Evolutionary conservation across 371 early-diverging fungal species (phyloP).

Genomic region (Mucor sp.): DNA sequence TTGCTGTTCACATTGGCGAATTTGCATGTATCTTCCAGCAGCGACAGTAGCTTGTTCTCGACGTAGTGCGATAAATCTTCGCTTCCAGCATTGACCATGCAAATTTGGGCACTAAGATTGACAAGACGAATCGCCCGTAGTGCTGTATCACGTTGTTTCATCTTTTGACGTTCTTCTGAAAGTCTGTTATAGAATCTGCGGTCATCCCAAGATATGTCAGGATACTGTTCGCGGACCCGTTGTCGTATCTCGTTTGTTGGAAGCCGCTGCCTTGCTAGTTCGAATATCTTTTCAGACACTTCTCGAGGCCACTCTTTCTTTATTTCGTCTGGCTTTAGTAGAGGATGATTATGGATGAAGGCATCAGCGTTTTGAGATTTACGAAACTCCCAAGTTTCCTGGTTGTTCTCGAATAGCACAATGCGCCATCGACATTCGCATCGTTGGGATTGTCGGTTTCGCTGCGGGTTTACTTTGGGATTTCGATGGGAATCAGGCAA

Average conservation of each 20-base stretch:
- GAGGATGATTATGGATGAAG: conserved; percentile 58
- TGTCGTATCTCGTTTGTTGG: conserved; percentile 61
- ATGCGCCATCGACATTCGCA: conserved; percentile 72
- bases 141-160: conserved; percentile 55
- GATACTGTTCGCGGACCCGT: conserved; percentile 53
- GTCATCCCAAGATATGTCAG: conserved; percentile 64
- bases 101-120: conserved; percentile 34
- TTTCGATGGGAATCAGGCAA: conserved; percentile 62
- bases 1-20: conserved; percentile 29
- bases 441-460: conserved; percentile 61
- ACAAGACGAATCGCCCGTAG: conserved; percentile 50
- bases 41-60: conserved; percentile 40
- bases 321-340: conserved; percentile 64
- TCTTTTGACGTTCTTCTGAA: conserved; percentile 64
- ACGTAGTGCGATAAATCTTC: conserved; percentile 53
- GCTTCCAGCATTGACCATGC: conserved; percentile 46
- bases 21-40: conserved; percentile 40
- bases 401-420: conserved; percentile 55
- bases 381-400: conserved; percentile 56
- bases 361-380: conserved; percentile 65
- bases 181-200: conserved; percentile 66
- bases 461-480: conserved; percentile 57
- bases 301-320: conserved; percentile 62
- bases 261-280: conserved; percentile 54
- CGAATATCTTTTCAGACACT: conserved; percentile 59